Evolutionary conservation across 2,329 filamentous ascomycete species (phyloP).

Genomic region (Aspergillus neotritici): DNA sequence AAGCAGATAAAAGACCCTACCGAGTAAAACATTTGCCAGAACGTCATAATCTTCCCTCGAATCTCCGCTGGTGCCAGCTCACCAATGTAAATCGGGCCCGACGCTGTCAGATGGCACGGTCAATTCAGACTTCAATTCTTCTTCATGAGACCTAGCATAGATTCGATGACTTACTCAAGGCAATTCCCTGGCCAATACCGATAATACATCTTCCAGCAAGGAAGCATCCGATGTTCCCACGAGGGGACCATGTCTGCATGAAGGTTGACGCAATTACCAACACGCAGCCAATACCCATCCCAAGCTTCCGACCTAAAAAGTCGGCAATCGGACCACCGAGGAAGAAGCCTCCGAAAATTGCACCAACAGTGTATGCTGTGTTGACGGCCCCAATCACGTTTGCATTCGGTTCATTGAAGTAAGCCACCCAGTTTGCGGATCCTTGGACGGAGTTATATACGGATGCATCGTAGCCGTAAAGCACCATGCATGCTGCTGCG

Average conservation of each 20-base stretch:
- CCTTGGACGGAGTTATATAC: constrained; percentile 68
- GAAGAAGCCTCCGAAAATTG: constrained; percentile 66
- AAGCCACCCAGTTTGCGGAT: constrained; percentile 60
- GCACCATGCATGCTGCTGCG: constrained; percentile 67
- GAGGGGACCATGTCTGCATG: constrained; percentile 61
- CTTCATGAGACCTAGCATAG: background rate
- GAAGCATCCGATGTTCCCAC: constrained; percentile 58
- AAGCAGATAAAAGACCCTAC: constrained; percentile 62
- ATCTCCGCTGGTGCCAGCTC: constrained; percentile 61
- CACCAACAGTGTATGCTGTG: constrained; percentile 65
- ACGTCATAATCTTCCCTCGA: constrained; percentile 62
- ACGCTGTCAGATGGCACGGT: constrained; percentile 38
- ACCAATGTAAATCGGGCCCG: constrained; percentile 66
- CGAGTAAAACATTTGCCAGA: constrained; percentile 64
- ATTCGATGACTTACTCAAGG: constrained; percentile 46
- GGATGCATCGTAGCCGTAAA: constrained; percentile 69
- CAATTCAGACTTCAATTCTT: background rate
- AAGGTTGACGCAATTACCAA: constrained; percentile 64
- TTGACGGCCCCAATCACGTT: constrained; percentile 55
- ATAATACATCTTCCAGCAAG: constrained; percentile 64
- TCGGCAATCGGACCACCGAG: constrained; percentile 60
- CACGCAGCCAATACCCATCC: constrained; percentile 60
- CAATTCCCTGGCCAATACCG: constrained; percentile 64
- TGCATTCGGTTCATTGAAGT: constrained; percentile 48
- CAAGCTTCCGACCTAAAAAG: constrained; percentile 56